A percentile compares a stretch with the other conserved stretches of the same genome.
These are phyloP conservation scores for Neonectria punicea DNA, from an alignment of 2,329 filamentous ascomycete species.

Conservation along the genomic window DNA sequence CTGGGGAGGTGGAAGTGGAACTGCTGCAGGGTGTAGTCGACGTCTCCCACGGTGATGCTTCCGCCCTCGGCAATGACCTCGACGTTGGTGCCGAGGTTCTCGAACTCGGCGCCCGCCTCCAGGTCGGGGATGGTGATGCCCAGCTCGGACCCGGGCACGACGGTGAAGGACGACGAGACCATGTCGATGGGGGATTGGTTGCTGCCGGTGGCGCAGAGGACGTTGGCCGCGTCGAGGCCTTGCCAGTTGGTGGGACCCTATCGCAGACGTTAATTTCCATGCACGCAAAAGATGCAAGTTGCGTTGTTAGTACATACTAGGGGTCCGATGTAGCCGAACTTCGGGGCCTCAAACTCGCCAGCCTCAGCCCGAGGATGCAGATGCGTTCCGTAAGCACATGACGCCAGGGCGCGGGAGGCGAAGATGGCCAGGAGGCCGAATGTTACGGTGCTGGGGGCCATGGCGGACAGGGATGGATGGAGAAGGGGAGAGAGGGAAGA, in stretches of 20 bases:
- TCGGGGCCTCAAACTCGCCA: constrained; percentile 47
- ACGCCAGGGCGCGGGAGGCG: constrained; percentile 41
- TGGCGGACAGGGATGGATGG: not conserved
- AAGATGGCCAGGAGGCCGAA: constrained; percentile 33
- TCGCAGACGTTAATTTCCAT: not conserved
- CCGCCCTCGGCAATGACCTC: constrained; percentile 60
- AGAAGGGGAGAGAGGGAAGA: not conserved
- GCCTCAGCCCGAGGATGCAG: constrained; percentile 47
- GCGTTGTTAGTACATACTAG: constrained; percentile 41
- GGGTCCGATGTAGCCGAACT: constrained; percentile 51
- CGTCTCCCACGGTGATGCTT: constrained; percentile 53
- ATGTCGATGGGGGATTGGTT: constrained; percentile 69
- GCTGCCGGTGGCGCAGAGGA: constrained; percentile 58
- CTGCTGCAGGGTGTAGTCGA: constrained; percentile 58
- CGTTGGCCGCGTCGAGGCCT: constrained; percentile 54
- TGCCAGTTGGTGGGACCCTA: constrained; percentile 65
- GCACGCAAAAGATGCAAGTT: not conserved
- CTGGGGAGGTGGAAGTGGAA: constrained; percentile 71
- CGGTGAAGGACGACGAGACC: constrained; percentile 42
- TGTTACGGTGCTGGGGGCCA: constrained; percentile 3
- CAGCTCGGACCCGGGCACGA: constrained; percentile 46
- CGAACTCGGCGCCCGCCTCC: constrained; percentile 53
- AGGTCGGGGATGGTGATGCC: constrained; percentile 49
- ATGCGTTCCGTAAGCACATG: constrained; percentile 54
- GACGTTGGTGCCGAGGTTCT: constrained; percentile 64